Evolutionary conservation across 2,329 filamentous ascomycete species (phyloP), one percentile per base, ranked within the genome.

Genomic region (Colletotrichum chrysophilum): DNA sequence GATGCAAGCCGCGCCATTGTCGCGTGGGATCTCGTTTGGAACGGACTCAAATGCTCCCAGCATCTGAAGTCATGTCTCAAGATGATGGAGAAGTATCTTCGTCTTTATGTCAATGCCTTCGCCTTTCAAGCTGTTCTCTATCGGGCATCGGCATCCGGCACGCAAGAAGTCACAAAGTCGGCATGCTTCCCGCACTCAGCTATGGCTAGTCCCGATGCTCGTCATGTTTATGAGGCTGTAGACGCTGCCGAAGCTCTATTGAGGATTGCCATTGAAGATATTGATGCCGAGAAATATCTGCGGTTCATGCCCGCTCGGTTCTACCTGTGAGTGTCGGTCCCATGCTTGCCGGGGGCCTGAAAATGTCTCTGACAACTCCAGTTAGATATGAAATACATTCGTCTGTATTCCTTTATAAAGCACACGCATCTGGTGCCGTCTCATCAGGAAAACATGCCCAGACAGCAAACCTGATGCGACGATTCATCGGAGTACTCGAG

Each of bases 71-170:
- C 91, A 5, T 93, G 91, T 6, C 83, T 95, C 4, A 87, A 94
- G 21, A 87, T 95, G 80, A 93, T 92, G 1, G 94, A 94, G 79
- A 92, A 95, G 79, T 95, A 94, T 79, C 84, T 95, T 2, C 89
- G 93, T 9, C 87, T 95, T 1, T 95, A 95, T 81, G 94, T 93
- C 58, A 94, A 94, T 73, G 93, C 93, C 0, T 95, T 95, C 80
- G 93, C 93, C 2, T 95, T 94, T 77, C 93, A 95, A 80, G 93
- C 93, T 4, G 93, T 92, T 90, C 61, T 91, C 83, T 78, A 89
- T 88, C 79, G 89, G 82, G 68, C 83, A 84, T 76, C 81, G 79
- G 75, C 65, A 82, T 84, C 79, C 79, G 80, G 38, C 79, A 86
- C 78, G 78, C 81, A 62, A 78, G 81, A 68, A 79, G 81, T 70